Evolutionary conservation across 345 rosid species (phyloP).

Genomic region (Euphorbia pulcherrima): DNA sequence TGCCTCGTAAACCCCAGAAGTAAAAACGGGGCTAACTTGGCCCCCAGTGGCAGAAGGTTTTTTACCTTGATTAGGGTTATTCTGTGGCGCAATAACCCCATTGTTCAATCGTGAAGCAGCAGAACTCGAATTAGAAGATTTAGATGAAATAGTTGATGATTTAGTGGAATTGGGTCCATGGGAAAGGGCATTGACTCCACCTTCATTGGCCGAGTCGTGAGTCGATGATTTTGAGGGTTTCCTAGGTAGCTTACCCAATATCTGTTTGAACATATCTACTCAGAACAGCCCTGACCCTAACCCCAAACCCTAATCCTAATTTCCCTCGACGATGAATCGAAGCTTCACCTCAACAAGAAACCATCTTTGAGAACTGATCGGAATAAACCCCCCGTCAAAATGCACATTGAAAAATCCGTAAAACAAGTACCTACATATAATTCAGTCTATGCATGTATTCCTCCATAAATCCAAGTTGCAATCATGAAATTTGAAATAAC

Average conservation of each 20-base stretch:
- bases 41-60: conserved; percentile 25
- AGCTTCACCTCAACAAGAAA: conserved; percentile 17
- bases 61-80: conserved; percentile 43
- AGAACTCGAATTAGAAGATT: conserved; percentile 31
- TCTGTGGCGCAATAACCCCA: conserved; percentile 36
- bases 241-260: conserved; percentile 65
- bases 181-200: conserved; percentile 35
- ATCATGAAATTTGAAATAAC: neutral
- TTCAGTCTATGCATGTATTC: conserved; percentile 4
- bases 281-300: conserved; percentile 13
- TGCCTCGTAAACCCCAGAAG: conserved; percentile 50
- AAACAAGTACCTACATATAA: neutral
- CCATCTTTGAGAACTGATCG: conserved; percentile 11
- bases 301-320: conserved; percentile 13
- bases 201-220: conserved; percentile 46
- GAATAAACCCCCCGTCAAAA: conserved; percentile 3
- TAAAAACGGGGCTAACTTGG: conserved; percentile 33
- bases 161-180: conserved; percentile 41
- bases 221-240: conserved; percentile 62
- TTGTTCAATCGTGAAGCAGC: conserved; percentile 38
- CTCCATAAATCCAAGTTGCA: conserved; percentile 9
- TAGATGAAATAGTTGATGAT: conserved; percentile 33
- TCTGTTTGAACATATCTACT: conserved; percentile 70
- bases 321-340: conserved; percentile 11
- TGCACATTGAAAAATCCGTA: neutral